Percentiles rank a stretch among this genome's conserved stretches.
These are phyloP conservation scores for Xylaria grammica DNA, from an alignment of 495 filamentous ascomycete genomes.

Conservation along the genomic window DNA sequence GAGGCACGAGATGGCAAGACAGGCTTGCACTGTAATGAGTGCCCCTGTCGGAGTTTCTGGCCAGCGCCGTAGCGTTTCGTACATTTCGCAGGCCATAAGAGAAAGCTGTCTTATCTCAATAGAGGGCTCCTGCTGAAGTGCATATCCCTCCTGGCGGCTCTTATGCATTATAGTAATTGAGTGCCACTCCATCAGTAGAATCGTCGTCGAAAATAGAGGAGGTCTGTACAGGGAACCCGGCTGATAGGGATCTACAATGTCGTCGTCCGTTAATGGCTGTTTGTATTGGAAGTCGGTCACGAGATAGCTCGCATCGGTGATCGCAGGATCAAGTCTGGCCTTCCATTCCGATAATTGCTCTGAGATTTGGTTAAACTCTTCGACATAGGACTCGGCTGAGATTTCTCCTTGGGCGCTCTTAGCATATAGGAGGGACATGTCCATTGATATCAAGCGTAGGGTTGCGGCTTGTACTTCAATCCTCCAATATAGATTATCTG, in stretches of 20 bases:
- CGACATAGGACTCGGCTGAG: conserved; percentile 65
- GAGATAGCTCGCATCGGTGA: conserved; percentile 62
- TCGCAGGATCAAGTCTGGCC: conserved; percentile 59
- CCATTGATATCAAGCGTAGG: conserved; percentile 75
- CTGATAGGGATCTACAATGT: conserved; percentile 74
- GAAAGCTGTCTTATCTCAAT: conserved; percentile 64
- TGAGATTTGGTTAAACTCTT: conserved; percentile 63
- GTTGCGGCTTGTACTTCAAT: conserved; percentile 68
- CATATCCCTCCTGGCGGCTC: conserved; percentile 62
- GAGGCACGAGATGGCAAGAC: conserved; percentile 74
- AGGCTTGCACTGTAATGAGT: conserved; percentile 74
- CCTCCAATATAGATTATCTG: conserved; percentile 66
- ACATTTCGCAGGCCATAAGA: conserved; percentile 72
- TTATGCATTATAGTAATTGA: conserved; percentile 80
- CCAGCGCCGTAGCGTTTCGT: conserved; percentile 77
- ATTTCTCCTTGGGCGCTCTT: conserved; percentile 67
- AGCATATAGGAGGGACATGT: conserved; percentile 81
- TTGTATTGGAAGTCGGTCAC: conserved; percentile 63
- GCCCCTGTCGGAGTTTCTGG: conserved; percentile 71
- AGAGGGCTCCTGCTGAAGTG: conserved; percentile 38
- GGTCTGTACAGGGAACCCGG: conserved; percentile 69
- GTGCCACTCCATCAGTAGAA: conserved; percentile 76
- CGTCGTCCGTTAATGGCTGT: conserved; percentile 58
- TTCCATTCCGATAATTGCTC: conserved; percentile 62
- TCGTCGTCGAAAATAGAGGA: conserved; percentile 72